These are phyloP conservation scores for Logfia minima DNA, from an alignment of 129 eudicot genomes.

Conservation along the genomic window DNA sequence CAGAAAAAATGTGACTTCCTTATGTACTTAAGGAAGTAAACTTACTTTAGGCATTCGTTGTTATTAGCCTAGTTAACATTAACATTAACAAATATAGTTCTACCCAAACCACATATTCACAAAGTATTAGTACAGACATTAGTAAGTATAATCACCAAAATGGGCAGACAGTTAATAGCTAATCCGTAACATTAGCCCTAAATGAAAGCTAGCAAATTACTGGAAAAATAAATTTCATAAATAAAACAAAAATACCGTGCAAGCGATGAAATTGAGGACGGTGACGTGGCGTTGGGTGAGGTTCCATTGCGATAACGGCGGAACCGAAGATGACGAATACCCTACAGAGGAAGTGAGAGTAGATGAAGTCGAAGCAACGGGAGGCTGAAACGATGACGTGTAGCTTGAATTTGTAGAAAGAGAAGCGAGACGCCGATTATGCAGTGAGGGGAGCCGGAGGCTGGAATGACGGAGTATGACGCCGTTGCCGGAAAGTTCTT, in stretches of 20 bases:
- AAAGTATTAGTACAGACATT: neutral
- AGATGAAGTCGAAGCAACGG: conserved; percentile 45
- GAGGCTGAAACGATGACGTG: conserved; percentile 38
- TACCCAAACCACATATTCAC: neutral
- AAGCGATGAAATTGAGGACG: conserved; percentile 74
- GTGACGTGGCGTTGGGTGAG: conserved; percentile 69
- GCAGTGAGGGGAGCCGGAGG: conserved; percentile 24
- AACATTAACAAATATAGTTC: neutral
- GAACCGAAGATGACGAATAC: conserved; percentile 36
- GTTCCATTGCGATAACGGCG: conserved; percentile 42
- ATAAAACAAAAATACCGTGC: conserved; percentile 46
- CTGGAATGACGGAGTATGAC: conserved; percentile 1
- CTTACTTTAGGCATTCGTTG: neutral
- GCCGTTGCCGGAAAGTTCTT: conserved; percentile 18
- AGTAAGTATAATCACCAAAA: neutral
- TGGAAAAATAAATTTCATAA: neutral
- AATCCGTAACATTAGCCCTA: too few species aligned
- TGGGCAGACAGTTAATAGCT: too few species aligned
- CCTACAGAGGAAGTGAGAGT: conserved; percentile 55
- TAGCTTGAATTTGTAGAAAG: conserved; percentile 30
- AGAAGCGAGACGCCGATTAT: conserved; percentile 32
- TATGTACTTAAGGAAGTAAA: neutral
- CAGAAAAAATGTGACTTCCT: neutral
- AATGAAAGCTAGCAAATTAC: neutral
- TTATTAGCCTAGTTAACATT: neutral